phyloP scores from a whole-genome alignment of 257 asterid species.

The Ilex asprella region DNA sequence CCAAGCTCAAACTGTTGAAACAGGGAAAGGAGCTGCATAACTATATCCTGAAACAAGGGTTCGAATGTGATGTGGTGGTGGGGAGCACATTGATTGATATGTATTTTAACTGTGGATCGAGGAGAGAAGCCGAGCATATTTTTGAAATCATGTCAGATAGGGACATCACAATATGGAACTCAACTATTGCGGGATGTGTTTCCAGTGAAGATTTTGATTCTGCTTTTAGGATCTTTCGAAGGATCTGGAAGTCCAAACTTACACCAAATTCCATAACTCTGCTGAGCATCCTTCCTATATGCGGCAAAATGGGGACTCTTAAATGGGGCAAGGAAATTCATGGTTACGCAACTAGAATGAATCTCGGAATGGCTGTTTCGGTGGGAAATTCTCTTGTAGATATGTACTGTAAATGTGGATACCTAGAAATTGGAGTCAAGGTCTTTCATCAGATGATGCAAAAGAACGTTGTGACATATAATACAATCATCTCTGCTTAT shows the following conservation, averaged over 20 bases:
- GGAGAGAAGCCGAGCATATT: constrained; percentile 9
- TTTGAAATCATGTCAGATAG: constrained; percentile 19
- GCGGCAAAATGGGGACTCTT: constrained; percentile 29
- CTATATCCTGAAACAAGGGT: constrained; percentile 23
- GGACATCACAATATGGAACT: constrained; percentile 30
- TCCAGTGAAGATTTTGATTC: constrained; percentile 14
- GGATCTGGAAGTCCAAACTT: constrained; percentile 17
- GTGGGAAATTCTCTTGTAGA: constrained; percentile 27
- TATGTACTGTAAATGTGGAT: constrained; percentile 37
- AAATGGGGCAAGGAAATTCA: constrained; percentile 33
- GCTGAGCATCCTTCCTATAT: constrained; percentile 26
- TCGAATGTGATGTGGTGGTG: constrained; percentile 27
- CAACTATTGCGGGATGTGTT: constrained; percentile 23
- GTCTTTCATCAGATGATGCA: constrained; percentile 27
- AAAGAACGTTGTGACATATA: constrained; percentile 26
- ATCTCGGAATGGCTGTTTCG: constrained; percentile 11
- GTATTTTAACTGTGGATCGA: constrained; percentile 28
- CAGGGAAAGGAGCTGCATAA: constrained; percentile 29
- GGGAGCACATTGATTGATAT: constrained; percentile 26
- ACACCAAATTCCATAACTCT: constrained; percentile 27
- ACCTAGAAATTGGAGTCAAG: constrained; percentile 22
- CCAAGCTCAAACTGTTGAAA: constrained; percentile 20
- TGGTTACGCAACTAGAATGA: constrained; percentile 21
- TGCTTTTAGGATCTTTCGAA: constrained; percentile 20
- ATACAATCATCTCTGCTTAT: constrained; percentile 32